Evolutionary conservation across 129 eudicot species (phyloP), one percentile per base, ranked within the genome.

Genomic region (Saussurea involucrata): DNA sequence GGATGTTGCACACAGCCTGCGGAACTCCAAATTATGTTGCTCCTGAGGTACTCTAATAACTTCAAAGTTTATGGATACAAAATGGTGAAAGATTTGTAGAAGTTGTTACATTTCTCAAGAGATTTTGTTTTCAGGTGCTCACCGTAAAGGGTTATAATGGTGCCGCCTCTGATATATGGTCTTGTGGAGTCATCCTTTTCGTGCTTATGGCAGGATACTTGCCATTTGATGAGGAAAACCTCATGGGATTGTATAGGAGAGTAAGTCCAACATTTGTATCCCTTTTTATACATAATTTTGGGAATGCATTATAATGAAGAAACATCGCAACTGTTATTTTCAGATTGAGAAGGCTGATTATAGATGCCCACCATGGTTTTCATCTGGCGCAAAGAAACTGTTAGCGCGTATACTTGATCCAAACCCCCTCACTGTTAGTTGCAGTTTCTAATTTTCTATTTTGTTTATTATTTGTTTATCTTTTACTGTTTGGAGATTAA

Each of bases 1-100:
- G 97, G 73, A 86, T 93, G 78, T 86, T 93, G 85, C 98, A 88
- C 64, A 93, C 98, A 13, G 88, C 98, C 44, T 93, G 98, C 76
- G 98, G 98, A 69, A 93, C 98, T 24, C 98, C 98, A 44, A 93
- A 93, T 57, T 93, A 93, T 77, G 97, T 93, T 65, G 98, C 98
- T 40, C 98, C 98, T 24, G 98, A 93, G 98, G 98, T 93, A 36
- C 65, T 24, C 9, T 44, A 8, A 34, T 40, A 69, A 60, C 44
- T 82, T 74, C 13, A 31, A 18, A 37, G 9, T 78, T 29, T 68
- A 63, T 69, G 46, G 49, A 65, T 55, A 76, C n/a, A 69, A 72
- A 72, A 22, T 60, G 44, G 32, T 72, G 21, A 66, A 53, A 75
- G 65, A 20, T 24, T 58, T 74, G 69, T 61, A 37, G 8, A 31